These are phyloP conservation scores for Sporisorium graminicola DNA, from an alignment of 1,284 basidiomycete genomes.

Conservation along the genomic window DNA sequence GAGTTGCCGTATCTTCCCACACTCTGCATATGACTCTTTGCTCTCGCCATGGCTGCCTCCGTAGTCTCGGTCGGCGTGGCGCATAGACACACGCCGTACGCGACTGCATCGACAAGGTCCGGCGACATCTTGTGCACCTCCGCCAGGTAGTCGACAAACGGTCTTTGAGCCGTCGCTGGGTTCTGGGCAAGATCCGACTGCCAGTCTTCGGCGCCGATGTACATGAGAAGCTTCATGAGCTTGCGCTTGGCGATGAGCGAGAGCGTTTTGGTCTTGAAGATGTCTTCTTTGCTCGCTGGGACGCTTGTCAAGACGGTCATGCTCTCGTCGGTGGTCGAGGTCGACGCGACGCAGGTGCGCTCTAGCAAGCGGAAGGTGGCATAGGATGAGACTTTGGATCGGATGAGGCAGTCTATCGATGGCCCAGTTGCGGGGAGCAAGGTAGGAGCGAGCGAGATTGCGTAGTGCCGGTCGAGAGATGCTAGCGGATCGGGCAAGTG, in stretches of 20 bases:
- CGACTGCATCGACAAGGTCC: slow-evolving; percentile 70
- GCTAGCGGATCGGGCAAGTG: slow-evolving; percentile 25
- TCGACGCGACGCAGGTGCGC: slow-evolving; percentile 38
- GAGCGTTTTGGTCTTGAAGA: slow-evolving; percentile 87
- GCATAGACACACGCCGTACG: slow-evolving; percentile 68
- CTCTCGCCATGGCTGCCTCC: slow-evolving; percentile 43
- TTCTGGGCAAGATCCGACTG: slow-evolving; percentile 17
- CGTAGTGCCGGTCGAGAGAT: slow-evolving; percentile 75
- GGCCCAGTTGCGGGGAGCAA: slow-evolving; percentile 84
- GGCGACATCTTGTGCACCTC: slow-evolving; percentile 77
- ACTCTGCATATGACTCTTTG: slow-evolving; percentile 77
- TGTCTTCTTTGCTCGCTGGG: slow-evolving; percentile 90
- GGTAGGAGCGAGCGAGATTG: slow-evolving; percentile 84
- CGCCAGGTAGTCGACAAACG: slow-evolving; percentile 74
- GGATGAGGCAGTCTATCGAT: slow-evolving; percentile 82
- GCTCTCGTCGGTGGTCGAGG: background rate
- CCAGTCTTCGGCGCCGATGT: slow-evolving; percentile 44
- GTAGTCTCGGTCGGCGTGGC: slow-evolving; percentile 51
- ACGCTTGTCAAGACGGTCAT: slow-evolving; percentile 72
- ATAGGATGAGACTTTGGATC: slow-evolving; percentile 89
- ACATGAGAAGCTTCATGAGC: slow-evolving; percentile 87
- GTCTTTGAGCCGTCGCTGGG: slow-evolving; percentile 11
- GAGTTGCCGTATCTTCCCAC: slow-evolving; percentile 89
- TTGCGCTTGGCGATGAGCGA: slow-evolving; percentile 86
- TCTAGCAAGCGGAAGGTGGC: slow-evolving; percentile 90